Evolutionary conservation across 1,139 yeast species (phyloP).

Genomic region (Zygosaccharomyces pseudobailii): DNA sequence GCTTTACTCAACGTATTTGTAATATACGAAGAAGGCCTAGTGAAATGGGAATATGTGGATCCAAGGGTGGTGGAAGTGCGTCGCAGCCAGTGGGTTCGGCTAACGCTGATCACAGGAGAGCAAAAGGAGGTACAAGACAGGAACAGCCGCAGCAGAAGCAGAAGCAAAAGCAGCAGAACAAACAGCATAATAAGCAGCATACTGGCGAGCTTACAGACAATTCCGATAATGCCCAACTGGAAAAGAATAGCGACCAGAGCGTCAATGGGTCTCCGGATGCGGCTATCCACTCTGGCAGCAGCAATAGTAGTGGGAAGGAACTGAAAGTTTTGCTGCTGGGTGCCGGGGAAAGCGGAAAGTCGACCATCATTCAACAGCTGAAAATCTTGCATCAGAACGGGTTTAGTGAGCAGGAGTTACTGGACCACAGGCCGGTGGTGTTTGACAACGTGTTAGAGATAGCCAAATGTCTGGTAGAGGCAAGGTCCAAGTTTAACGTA

Average conservation of each 20-base stretch:
- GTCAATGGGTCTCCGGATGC: conserved; percentile 1
- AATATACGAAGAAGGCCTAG: conserved; percentile 5
- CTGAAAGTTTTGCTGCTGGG: conserved; percentile 66
- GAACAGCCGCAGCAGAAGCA: background rate
- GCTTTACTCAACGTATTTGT: no score
- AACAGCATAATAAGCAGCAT: conserved; percentile 3
- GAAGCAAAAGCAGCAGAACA: conserved; percentile 5
- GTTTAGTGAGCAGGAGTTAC: conserved; percentile 55
- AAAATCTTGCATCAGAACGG: conserved; percentile 71
- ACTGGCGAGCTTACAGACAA: conserved; percentile 4
- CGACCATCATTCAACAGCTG: conserved; percentile 71
- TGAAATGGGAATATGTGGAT: conserved; percentile 29
- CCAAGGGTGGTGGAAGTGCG: conserved; percentile 17
- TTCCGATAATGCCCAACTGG: conserved; percentile 5
- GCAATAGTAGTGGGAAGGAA: conserved; percentile 34
- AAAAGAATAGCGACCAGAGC: conserved; percentile 4
- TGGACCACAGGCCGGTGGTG: conserved; percentile 65
- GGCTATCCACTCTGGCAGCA: background rate
- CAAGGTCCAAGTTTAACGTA: conserved; percentile 33
- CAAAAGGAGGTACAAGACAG: background rate
- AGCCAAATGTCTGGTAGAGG: conserved; percentile 50
- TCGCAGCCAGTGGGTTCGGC: background rate
- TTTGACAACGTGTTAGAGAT: conserved; percentile 65
- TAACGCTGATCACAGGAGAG: conserved; percentile 3
- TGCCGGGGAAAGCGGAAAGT: conserved; percentile 77